Conservation (phyloP, 2,329 filamentous ascomycete species). For the Calcarisporium arbuscula region DNA sequence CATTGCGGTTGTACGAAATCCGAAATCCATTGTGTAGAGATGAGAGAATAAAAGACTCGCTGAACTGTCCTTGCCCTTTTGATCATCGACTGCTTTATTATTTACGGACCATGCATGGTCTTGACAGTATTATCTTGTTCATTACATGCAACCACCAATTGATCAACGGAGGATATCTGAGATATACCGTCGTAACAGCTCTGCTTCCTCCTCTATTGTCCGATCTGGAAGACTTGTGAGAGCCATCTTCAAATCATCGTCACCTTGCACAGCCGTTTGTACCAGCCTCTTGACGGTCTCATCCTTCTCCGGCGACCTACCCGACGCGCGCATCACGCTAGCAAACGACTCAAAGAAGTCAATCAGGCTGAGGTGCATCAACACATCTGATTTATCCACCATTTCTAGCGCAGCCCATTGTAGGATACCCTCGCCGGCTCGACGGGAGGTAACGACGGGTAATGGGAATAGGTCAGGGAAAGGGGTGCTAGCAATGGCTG, state of each 20-base stretch:
- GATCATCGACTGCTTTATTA: no score
- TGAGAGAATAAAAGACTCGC: no score
- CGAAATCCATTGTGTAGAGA: no score
- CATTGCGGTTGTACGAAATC: no score
- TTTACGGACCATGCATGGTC: conserved; percentile 28
- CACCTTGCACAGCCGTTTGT: conserved; percentile 31
- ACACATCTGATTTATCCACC: conserved; percentile 40
- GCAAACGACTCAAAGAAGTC: conserved; percentile 48
- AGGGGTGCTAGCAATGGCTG: conserved; percentile 28
- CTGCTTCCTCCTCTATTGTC: conserved; percentile 45
- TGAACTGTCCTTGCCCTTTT: no score
- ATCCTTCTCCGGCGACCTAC: conserved; percentile 27
- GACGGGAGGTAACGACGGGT: conserved; percentile 12
- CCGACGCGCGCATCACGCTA: conserved; percentile 38
- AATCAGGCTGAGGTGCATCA: conserved; percentile 46
- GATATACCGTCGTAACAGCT: conserved; percentile 39
- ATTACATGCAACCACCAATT: no score
- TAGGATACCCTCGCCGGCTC: conserved; percentile 34
- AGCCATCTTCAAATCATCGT: conserved; percentile 30
- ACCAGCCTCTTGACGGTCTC: conserved; percentile 32
- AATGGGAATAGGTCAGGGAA: conserved; percentile 27
- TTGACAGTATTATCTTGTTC: conserved; percentile 6
- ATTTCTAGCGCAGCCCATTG: conserved; percentile 46
- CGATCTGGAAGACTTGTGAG: conserved; percentile 39
- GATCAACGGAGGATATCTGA: conserved; percentile 28